Percentiles rank a stretch among this genome's conserved stretches.
Conservation (phyloP, 1,284 basidiomycete species). For the Trichosporon sp. region DNA sequence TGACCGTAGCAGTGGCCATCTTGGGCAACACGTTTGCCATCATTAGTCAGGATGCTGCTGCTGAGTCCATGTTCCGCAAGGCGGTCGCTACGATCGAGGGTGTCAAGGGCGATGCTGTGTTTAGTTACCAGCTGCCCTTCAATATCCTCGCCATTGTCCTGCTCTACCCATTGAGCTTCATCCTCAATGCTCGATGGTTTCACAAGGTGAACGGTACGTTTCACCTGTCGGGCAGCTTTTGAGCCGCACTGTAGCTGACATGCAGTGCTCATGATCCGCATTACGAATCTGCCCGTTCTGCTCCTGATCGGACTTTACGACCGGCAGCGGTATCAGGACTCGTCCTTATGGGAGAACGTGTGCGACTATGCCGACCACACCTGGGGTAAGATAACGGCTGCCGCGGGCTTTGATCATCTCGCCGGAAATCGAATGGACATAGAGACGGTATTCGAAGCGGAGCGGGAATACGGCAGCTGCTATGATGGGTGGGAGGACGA, state of each 20-base stretch:
- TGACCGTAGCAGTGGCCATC: slow-evolving; percentile 58
- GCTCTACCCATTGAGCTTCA: slow-evolving; percentile 74
- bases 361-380: slow-evolving; percentile 60
- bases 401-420: slow-evolving; percentile 56
- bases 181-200: slow-evolving; percentile 59
- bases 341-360: slow-evolving; percentile 66
- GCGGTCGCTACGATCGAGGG: slow-evolving; percentile 87
- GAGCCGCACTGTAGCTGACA: neutral
- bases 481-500: slow-evolving; percentile 50
- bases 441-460: slow-evolving; percentile 73
- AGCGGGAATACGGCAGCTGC: slow-evolving; percentile 56
- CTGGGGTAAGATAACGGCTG: slow-evolving; percentile 59
- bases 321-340: slow-evolving; percentile 62
- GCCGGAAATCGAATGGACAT: slow-evolving; percentile 69
- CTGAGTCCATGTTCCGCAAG: slow-evolving; percentile 90
- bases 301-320: slow-evolving; percentile 76
- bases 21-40: slow-evolving; percentile 87
- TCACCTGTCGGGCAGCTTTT: neutral
- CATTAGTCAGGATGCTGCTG: slow-evolving; percentile 83
- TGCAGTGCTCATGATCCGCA: slow-evolving; percentile 51
- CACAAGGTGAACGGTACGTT: slow-evolving; percentile 61
- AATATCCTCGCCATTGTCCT: slow-evolving; percentile 74
- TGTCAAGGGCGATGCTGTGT: slow-evolving; percentile 63
- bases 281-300: slow-evolving; percentile 80
- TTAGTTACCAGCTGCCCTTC: slow-evolving; percentile 87